A percentile compares a stretch with the other conserved stretches of the same genome.
phyloP scores from a whole-genome alignment of 345 rosid species.

The Brassica rapa region DNA sequence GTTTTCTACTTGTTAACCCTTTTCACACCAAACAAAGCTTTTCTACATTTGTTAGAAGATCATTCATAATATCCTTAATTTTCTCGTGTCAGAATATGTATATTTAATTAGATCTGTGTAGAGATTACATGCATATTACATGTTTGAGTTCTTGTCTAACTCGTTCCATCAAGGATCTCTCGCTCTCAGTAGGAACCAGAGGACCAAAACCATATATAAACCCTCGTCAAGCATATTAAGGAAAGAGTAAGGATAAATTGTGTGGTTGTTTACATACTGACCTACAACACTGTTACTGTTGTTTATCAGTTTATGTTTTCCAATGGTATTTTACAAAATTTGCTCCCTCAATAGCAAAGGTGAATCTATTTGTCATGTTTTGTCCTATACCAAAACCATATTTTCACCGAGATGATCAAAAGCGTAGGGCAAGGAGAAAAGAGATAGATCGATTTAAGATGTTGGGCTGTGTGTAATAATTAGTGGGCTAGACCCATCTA shows the following conservation, averaged over 20 bases:
- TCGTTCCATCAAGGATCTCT: slow-evolving; percentile 95
- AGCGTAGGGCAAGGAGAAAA: background rate
- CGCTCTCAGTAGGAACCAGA: slow-evolving; percentile 89
- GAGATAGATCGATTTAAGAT: background rate
- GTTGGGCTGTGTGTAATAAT: background rate
- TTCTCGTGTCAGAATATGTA: too few relatives aligned
- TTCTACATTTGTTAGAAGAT: slow-evolving; percentile 11
- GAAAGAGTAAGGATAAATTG: background rate
- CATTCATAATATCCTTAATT: too few relatives aligned
- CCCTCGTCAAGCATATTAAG: slow-evolving; percentile 69
- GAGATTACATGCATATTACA: slow-evolving; percentile 38
- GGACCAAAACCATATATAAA: slow-evolving; percentile 94
- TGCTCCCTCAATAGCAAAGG: background rate
- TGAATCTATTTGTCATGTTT: background rate
- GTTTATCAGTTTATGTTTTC: background rate
- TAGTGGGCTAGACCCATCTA: slow-evolving; percentile 1
- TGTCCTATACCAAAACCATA: background rate
- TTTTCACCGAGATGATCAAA: background rate
- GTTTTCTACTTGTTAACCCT: slow-evolving; percentile 98
- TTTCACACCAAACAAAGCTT: slow-evolving; percentile 12
- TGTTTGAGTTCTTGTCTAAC: slow-evolving; percentile 95
- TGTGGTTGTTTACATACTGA: background rate
- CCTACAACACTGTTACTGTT: background rate
- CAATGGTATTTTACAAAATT: background rate
- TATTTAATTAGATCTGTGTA: too few relatives aligned